Evolutionary conservation across 2,329 filamentous ascomycete species (phyloP), one percentile per base, ranked within the genome.

Genomic region (Pseudogymnoascus sp.): DNA sequence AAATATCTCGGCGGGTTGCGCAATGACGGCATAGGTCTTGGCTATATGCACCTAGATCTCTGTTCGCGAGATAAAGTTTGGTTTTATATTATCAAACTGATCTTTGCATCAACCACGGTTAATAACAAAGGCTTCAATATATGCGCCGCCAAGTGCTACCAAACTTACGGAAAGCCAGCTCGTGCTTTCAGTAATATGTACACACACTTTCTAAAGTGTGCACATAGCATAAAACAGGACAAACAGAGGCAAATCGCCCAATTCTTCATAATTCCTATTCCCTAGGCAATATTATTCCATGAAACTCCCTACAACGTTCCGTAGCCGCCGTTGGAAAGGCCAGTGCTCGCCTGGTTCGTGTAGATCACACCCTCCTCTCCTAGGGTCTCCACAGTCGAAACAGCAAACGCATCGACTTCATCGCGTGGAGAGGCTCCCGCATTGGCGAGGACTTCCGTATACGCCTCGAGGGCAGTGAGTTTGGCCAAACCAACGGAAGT

Each of bases 351-450:
- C 63, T 72, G 70, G 40, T 68, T 66, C 8, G 60, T 68, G 26
- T 70, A 69, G 7, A 71, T 68, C 29, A 62, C 61, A 7, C 70
- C 70, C 7, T 63, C 60, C 11, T 42, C 70, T 1, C 69, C 70
- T 8, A 70, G 65, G 2, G 67, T 64, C 61, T 68, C 24, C 4
- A 69, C 68, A 40, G 68, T 70, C 11, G 56, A 64, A 26, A 72
- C 69, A 24, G 66, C 70, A 63, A 69, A 67, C 3, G 68, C 62
- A 62, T 72, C 70, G 10, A 72, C 67, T 44, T 72, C 67, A 44
- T 72, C 70, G 6, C 69, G 63, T 1, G 70, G 70, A 7, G 70
- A 74, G 2, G 76, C 77, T 8, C 77, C 77, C 1, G 71, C 76
- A 35, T 72, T 73, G 3, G 69, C 71, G 6, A 75, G 66, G 8